Evolutionary conservation across 148 eudicot genomes (phyloP).

Genomic region (Beta vulgaris): DNA sequence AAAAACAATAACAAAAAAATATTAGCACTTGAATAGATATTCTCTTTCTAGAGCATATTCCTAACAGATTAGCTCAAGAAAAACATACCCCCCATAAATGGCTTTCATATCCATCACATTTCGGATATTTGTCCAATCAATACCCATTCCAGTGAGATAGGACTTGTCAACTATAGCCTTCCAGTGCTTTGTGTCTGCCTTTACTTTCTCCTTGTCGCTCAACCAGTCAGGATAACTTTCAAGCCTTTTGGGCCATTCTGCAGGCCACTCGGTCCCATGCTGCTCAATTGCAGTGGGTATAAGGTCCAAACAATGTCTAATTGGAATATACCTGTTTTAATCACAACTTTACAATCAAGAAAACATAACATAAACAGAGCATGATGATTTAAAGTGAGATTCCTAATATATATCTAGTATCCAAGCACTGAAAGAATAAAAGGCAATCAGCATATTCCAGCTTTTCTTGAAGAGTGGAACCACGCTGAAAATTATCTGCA

Average conservation of each 20-base stretch:
- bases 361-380: no score
- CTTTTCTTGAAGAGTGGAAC: background rate
- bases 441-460: background rate
- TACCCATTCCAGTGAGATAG: constrained; percentile 76
- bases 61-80: background rate
- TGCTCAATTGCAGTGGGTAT: constrained; percentile 81
- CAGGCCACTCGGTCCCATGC: constrained; percentile 95
- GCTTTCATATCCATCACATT: constrained; percentile 99
- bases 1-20: background rate
- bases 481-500: background rate
- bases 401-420: no score
- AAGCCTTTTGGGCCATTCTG: constrained; percentile 96
- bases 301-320: constrained; percentile 65
- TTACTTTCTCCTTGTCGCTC: constrained; percentile 67
- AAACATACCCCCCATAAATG: constrained; percentile 80
- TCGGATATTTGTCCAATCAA: constrained; percentile 81
- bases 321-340: constrained; percentile 59
- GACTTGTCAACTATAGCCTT: constrained; percentile 73
- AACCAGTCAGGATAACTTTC: constrained; percentile 89
- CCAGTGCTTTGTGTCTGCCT: constrained; percentile 81
- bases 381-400: no score
- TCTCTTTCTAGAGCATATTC: background rate
- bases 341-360: background rate
- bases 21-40: background rate
- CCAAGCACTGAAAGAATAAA: background rate